Evolutionary conservation across 1,284 basidiomycete species (phyloP).

Genomic region (Garcileccinum viscosum): DNA sequence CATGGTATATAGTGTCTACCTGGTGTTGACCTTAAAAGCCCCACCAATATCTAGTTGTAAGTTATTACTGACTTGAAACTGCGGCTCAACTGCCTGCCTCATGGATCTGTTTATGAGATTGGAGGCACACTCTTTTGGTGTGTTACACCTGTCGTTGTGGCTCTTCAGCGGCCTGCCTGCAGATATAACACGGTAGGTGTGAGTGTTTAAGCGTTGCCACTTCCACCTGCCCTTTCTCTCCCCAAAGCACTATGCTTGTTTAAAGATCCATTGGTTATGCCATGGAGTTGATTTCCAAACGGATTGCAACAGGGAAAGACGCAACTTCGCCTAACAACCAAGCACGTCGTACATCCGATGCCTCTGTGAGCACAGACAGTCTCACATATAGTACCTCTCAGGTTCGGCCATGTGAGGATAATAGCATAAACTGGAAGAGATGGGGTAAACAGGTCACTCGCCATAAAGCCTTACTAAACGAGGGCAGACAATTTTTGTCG

Average conservation of each 20-base stretch:
- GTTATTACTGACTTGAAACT: slow-evolving; percentile 18
- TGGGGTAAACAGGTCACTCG: slow-evolving; percentile 54
- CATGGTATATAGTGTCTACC: slow-evolving; percentile 50
- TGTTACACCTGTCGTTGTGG: slow-evolving; percentile 58
- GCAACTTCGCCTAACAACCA: slow-evolving; percentile 28
- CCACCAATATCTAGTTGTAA: slow-evolving; percentile 52
- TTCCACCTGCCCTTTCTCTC: slow-evolving; percentile 10
- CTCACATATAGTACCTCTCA: slow-evolving; percentile 11
- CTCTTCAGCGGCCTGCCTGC: slow-evolving; percentile 53
- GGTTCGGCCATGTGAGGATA: slow-evolving; percentile 9
- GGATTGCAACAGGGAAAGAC: slow-evolving; percentile 60
- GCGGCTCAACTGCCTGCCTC: neutral
- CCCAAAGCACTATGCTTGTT: slow-evolving; percentile 55
- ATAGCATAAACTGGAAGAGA: slow-evolving; percentile 57
- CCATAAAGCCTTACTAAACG: slow-evolving; percentile 51
- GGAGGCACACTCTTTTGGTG: slow-evolving; percentile 69
- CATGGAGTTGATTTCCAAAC: slow-evolving; percentile 68
- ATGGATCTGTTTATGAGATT: slow-evolving; percentile 43
- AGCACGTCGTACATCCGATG: slow-evolving; percentile 6
- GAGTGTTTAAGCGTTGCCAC: neutral
- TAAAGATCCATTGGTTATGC: slow-evolving; percentile 62
- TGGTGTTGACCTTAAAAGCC: slow-evolving; percentile 65
- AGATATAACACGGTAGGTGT: slow-evolving; percentile 52
- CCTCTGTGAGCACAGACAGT: slow-evolving; percentile 16
- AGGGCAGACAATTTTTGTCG: slow-evolving; percentile 48